phyloP scores from a whole-genome alignment of 768 basidiomycete genomes.

The Boletus huronensis region DNA sequence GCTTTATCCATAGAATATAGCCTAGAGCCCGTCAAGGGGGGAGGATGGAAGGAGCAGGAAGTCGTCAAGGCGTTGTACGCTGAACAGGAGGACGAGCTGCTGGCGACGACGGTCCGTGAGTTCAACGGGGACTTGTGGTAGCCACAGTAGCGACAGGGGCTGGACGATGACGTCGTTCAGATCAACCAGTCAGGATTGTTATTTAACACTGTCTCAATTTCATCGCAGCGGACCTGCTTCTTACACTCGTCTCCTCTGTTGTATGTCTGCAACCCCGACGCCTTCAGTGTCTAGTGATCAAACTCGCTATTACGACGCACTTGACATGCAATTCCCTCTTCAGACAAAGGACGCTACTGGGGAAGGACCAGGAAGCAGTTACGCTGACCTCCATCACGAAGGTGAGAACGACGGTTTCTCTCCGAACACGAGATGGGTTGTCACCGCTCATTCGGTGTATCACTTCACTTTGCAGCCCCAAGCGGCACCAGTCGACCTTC shows the following conservation, averaged over 20 bases:
- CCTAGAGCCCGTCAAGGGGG: conserved; percentile 54
- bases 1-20: conserved; percentile 86
- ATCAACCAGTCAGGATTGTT: conserved; percentile 9
- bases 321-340: conserved; percentile 27
- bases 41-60: conserved; percentile 36
- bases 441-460: neutral
- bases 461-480: neutral
- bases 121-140: conserved; percentile 24
- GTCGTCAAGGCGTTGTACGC: conserved; percentile 35
- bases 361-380: neutral
- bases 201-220: conserved; percentile 20
- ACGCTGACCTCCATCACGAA: neutral
- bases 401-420: conserved; percentile 1
- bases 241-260: neutral
- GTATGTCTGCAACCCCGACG: conserved; percentile 15
- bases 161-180: conserved; percentile 20
- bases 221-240: neutral
- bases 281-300: conserved; percentile 31
- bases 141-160: conserved; percentile 7
- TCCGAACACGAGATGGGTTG: neutral
- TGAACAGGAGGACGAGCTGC: conserved; percentile 30
- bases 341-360: neutral
- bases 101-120: conserved; percentile 25
- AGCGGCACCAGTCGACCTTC: neutral
- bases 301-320: conserved; percentile 46